These are phyloP conservation scores for Fraxinus anomala DNA, from an alignment of 257 asterid genomes.

Conservation along the genomic window DNA sequence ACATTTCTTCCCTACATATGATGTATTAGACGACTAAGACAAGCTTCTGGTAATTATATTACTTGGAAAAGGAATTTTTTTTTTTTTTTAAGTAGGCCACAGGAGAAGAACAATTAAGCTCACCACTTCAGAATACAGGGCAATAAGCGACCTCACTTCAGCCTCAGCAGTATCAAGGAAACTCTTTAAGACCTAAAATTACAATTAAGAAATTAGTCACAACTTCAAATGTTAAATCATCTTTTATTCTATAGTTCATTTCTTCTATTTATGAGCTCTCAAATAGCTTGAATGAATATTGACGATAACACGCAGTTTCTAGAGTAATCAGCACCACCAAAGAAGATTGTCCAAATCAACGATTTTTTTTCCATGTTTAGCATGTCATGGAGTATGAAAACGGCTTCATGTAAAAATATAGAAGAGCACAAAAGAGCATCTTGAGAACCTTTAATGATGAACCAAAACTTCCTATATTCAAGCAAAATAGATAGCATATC, in stretches of 20 bases:
- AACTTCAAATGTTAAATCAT: background rate
- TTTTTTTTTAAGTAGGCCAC: conserved; percentile 1
- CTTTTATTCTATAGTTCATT: background rate
- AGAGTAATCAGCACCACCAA: conserved; percentile 3
- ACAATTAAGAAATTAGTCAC: conserved; percentile 28
- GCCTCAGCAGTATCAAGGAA: conserved; percentile 90
- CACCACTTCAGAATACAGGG: conserved; percentile 94
- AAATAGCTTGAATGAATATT: conserved; percentile 4
- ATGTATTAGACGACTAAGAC: conserved; percentile 24
- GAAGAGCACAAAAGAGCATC: background rate
- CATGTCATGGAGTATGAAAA: background rate
- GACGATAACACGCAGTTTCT: background rate
- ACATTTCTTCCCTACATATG: conserved; percentile 90
- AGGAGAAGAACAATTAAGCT: conserved; percentile 34
- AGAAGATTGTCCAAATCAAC: background rate
- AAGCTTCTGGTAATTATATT: conserved; percentile 9
- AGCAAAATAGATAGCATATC: background rate
- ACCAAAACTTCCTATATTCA: background rate
- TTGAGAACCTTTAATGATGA: background rate
- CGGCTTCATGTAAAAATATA: background rate
- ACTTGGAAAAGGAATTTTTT: background rate
- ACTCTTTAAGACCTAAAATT: conserved; percentile 70
- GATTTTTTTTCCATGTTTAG: background rate
- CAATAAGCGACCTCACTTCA: conserved; percentile 89
- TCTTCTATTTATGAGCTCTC: background rate